phyloP scores from a whole-genome alignment of 1,139 yeast genomes.

The Magnusiomyces clavatus region DNA sequence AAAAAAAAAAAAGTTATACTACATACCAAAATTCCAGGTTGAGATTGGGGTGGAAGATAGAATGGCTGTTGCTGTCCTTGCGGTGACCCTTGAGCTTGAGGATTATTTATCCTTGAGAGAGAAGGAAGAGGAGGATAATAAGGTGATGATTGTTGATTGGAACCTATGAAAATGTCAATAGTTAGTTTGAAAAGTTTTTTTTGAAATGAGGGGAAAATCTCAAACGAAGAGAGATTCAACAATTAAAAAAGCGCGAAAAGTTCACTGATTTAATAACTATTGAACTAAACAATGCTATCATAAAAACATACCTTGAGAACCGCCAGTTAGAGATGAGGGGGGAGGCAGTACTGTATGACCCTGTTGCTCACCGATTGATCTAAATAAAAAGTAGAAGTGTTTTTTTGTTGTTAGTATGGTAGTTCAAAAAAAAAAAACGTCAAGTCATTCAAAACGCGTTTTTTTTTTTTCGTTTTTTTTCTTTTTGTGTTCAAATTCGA shows the following conservation, averaged over 20 bases:
- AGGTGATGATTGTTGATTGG: constrained; percentile 24
- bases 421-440: too few species aligned
- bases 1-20: background rate
- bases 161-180: background rate
- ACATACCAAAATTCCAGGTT: constrained; percentile 11
- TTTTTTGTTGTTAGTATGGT: background rate
- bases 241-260: background rate
- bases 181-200: background rate
- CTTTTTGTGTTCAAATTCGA: too few species aligned
- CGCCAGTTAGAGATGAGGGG: constrained; percentile 19
- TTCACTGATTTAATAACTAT: background rate
- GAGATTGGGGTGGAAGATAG: constrained; percentile 17
- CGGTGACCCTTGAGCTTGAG: constrained; percentile 19
- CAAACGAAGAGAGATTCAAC: background rate
- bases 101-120: constrained; percentile 35
- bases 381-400: too few species aligned
- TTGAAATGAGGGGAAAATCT: background rate
- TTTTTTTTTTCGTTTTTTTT: too few species aligned
- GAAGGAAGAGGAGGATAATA: constrained; percentile 50
- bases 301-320: constrained; percentile 2
- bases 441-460: background rate
- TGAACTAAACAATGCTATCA: background rate
- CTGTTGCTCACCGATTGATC: constrained; percentile 17
- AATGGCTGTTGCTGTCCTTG: constrained; percentile 20
- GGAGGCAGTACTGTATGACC: constrained; percentile 29